Conservation (phyloP, 768 basidiomycete genomes). For the Suillus cothurnatus region DNA sequence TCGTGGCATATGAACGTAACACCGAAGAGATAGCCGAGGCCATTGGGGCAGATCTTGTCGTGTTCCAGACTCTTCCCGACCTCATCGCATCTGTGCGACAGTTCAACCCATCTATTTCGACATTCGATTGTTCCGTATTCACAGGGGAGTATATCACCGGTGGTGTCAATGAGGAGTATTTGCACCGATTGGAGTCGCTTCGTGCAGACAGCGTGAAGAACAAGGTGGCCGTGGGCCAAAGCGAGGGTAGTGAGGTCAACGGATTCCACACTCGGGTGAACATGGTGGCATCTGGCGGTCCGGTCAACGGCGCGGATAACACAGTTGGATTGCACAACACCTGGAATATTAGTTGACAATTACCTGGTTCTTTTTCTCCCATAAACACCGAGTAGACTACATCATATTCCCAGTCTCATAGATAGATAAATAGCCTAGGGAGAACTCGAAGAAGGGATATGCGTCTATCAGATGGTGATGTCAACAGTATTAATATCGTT, state of each 20-base stretch:
- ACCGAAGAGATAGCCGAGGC: constrained; percentile 69
- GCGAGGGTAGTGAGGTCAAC: constrained; percentile 32
- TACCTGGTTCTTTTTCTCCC: too few relatives aligned
- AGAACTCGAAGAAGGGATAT: neutral
- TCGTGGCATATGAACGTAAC: constrained; percentile 83
- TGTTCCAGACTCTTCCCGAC: constrained; percentile 92
- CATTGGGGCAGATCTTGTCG: constrained; percentile 94
- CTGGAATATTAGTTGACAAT: constrained; percentile 47
- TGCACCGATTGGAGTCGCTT: constrained; percentile 69
- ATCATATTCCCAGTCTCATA: neutral
- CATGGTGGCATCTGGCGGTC: constrained; percentile 39
- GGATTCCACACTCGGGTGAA: constrained; percentile 22
- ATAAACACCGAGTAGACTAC: neutral
- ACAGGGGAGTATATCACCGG: constrained; percentile 97
- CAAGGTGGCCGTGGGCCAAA: constrained; percentile 40
- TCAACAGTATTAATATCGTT: neutral
- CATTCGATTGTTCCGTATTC: constrained; percentile 97
- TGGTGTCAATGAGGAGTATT: constrained; percentile 82
- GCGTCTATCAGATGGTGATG: neutral
- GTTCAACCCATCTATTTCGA: constrained; percentile 72
- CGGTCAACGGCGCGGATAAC: constrained; percentile 66
- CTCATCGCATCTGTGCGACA: constrained; percentile 84
- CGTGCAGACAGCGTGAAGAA: constrained; percentile 82
- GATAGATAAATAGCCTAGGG: neutral
- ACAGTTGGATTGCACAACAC: constrained; percentile 81